phyloP scores from a whole-genome alignment of 2,329 filamentous ascomycete species.

The Cordyceps farinosa region DNA sequence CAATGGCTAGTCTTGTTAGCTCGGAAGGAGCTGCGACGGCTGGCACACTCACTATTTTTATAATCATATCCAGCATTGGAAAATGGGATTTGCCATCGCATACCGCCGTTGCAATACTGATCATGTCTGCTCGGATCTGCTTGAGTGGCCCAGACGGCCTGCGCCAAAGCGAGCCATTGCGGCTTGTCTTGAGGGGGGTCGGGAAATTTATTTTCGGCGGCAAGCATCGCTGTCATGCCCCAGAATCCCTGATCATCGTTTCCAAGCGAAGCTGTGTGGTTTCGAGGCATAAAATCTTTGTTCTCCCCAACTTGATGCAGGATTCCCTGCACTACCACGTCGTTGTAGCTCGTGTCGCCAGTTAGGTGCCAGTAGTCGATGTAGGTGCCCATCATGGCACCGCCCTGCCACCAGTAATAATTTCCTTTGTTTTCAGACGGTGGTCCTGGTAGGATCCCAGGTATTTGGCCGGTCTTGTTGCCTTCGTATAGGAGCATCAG shows the following conservation, averaged over 20 bases:
- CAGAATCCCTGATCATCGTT: constrained; percentile 72
- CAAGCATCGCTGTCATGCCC: constrained; percentile 64
- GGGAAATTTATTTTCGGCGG: constrained; percentile 62
- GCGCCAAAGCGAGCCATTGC: constrained; percentile 62
- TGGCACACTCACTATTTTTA: constrained; percentile 53
- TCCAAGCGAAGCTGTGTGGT: constrained; percentile 57
- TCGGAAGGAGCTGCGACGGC: background rate
- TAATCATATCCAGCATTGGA: constrained; percentile 75
- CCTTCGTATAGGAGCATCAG: constrained; percentile 44
- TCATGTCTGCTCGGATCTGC: constrained; percentile 61
- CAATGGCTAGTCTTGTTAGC: constrained; percentile 41
- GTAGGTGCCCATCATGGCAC: constrained; percentile 64
- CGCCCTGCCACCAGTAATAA: constrained; percentile 75
- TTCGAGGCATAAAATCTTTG: constrained; percentile 57
- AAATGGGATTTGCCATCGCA: constrained; percentile 74
- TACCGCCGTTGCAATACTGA: constrained; percentile 61
- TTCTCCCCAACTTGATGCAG: constrained; percentile 56
- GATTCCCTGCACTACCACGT: constrained; percentile 53
- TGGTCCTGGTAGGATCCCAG: constrained; percentile 49
- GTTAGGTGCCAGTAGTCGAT: constrained; percentile 70
- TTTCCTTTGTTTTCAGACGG: constrained; percentile 39
- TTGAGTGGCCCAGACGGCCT: constrained; percentile 65
- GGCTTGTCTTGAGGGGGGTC: constrained; percentile 52
- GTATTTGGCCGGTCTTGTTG: constrained; percentile 41
- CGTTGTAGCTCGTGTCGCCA: constrained; percentile 61